Evolutionary conservation across 2,329 filamentous ascomycete species (phyloP).

Genomic region (Zasmidium cellare): DNA sequence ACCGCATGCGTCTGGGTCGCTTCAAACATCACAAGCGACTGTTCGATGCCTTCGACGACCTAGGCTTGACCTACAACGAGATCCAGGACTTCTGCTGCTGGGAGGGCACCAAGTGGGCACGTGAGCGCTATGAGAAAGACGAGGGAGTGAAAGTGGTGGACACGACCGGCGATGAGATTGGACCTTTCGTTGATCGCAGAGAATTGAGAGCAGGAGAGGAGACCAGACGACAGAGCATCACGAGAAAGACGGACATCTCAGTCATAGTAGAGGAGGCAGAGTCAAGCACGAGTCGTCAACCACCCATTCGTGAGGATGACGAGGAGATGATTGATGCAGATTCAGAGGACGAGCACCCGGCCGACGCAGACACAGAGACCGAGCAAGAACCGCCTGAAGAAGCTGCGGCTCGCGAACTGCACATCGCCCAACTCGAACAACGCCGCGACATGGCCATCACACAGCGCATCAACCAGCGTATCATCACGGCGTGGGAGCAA

Average conservation of each 20-base stretch:
- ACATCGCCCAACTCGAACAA: conserved; percentile 27
- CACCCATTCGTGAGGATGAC: conserved; percentile 24
- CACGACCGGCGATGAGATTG: conserved; percentile 69
- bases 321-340: conserved; percentile 28
- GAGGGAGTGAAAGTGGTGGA: conserved; percentile 69
- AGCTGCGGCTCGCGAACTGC: conserved; percentile 24
- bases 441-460: conserved; percentile 27
- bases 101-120: conserved; percentile 82
- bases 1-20: conserved; percentile 74
- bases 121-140: conserved; percentile 76
- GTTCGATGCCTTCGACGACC: conserved; percentile 71
- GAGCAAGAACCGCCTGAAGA: conserved; percentile 23
- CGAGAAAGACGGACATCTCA: conserved; percentile 35
- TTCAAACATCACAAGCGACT: conserved; percentile 75
- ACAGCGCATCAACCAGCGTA: conserved; percentile 29
- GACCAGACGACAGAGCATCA: conserved; percentile 29
- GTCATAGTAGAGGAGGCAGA: conserved; percentile 32
- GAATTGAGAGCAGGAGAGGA: conserved; percentile 19
- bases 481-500: conserved; percentile 33
- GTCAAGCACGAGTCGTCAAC: conserved; percentile 18
- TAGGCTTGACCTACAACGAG: conserved; percentile 68
- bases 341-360: conserved; percentile 21
- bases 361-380: conserved; percentile 15
- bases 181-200: conserved; percentile 55
- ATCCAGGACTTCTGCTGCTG: conserved; percentile 74